phyloP scores from a whole-genome alignment of 2,329 filamentous ascomycete genomes.

The Zarea fungicola region DNA sequence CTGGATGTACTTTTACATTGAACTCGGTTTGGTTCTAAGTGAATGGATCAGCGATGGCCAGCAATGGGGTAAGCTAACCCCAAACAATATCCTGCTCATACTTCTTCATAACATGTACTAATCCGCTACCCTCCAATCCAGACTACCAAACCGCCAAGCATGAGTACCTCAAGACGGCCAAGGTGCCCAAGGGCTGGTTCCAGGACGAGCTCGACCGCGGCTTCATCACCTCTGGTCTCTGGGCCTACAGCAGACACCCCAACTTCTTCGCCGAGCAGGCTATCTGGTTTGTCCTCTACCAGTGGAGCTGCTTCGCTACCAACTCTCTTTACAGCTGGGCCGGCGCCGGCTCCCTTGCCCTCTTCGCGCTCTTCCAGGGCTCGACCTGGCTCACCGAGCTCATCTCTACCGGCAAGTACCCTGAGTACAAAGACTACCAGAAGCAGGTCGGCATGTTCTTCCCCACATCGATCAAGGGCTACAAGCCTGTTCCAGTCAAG shows the following conservation, averaged over 20 bases:
- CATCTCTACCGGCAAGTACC: conserved; percentile 77
- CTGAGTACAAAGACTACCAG: conserved; percentile 83
- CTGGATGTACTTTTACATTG: conserved; percentile 39
- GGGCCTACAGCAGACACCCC: conserved; percentile 83
- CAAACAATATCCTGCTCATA: not conserved
- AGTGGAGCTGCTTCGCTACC: conserved; percentile 77
- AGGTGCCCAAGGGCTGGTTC: conserved; percentile 59
- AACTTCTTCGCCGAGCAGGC: conserved; percentile 92
- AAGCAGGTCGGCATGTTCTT: conserved; percentile 77
- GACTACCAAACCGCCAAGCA: conserved; percentile 78
- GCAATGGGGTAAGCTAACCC: conserved; percentile 76
- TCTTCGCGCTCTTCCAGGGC: conserved; percentile 79
- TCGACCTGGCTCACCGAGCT: conserved; percentile 84
- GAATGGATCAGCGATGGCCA: conserved; percentile 88
- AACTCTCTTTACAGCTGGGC: conserved; percentile 74
- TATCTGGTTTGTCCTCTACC: conserved; percentile 83
- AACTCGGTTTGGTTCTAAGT: conserved; percentile 49
- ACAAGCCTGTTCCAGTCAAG: conserved; percentile 31
- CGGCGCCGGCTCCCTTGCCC: conserved; percentile 59
- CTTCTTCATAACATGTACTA: not conserved
- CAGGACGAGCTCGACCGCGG: conserved; percentile 81
- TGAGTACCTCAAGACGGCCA: conserved; percentile 66
- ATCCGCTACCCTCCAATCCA: conserved; percentile 25
- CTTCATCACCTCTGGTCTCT: conserved; percentile 79
- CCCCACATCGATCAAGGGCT: conserved; percentile 49